phyloP scores from a whole-genome alignment of 306 rosid genomes.

The Purshia tridentata region DNA sequence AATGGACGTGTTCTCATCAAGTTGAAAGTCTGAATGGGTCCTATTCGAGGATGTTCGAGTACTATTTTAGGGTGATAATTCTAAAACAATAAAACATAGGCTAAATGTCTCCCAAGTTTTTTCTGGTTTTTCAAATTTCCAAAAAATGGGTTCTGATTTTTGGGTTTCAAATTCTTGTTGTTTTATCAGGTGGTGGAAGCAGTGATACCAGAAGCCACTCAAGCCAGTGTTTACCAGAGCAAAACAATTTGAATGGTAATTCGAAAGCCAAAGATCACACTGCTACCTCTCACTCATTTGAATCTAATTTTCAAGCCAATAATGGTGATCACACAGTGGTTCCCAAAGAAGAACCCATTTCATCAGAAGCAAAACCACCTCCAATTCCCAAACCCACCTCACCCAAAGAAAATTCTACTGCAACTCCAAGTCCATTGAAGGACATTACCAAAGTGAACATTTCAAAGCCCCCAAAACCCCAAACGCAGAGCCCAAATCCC shows the following conservation, averaged over 20 bases:
- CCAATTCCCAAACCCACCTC: slow-evolving; percentile 14
- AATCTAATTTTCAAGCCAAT: slow-evolving; percentile 13
- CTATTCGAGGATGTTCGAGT: too few relatives aligned
- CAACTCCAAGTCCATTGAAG: slow-evolving; percentile 4
- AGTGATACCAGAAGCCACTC: slow-evolving; percentile 50
- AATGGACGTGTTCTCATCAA: too few relatives aligned
- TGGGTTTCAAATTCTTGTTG: neutral
- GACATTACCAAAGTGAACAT: slow-evolving; percentile 24
- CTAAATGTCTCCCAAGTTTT: too few relatives aligned
- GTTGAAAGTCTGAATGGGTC: too few relatives aligned
- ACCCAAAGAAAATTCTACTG: neutral
- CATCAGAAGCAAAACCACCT: slow-evolving; percentile 4
- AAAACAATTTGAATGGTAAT: slow-evolving; percentile 14
- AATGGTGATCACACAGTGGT: neutral
- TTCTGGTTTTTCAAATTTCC: neutral
- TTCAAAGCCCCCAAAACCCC: slow-evolving; percentile 44
- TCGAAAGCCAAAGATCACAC: slow-evolving; percentile 28
- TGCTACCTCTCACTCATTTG: slow-evolving; percentile 31
- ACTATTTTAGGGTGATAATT: too few relatives aligned
- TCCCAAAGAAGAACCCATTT: slow-evolving; percentile 20
- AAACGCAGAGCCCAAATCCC: neutral
- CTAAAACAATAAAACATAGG: too few relatives aligned
- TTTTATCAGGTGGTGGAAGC: slow-evolving; percentile 48
- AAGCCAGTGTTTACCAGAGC: slow-evolving; percentile 34
- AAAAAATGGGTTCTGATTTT: neutral